Conservation (phyloP, 345 rosid species). For the Rhizophora apiculata region DNA sequence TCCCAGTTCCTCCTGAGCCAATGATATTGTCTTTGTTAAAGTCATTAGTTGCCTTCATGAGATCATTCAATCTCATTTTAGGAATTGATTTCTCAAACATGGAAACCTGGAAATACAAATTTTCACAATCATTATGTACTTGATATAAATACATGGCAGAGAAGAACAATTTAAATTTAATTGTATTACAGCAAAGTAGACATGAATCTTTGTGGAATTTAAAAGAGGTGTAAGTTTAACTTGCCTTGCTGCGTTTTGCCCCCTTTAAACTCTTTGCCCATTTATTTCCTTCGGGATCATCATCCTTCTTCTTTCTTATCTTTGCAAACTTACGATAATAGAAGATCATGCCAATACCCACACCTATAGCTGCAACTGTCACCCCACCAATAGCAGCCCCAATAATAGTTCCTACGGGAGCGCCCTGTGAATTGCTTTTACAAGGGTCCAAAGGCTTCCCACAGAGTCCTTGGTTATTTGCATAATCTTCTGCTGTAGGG, state of each 20-base stretch:
- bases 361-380: slow-evolving; percentile 55
- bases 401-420: slow-evolving; percentile 26
- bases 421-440: slow-evolving; percentile 12
- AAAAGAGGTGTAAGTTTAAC: slow-evolving; percentile 16
- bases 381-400: slow-evolving; percentile 51
- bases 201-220: not conserved
- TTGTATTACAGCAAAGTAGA: slow-evolving; percentile 7
- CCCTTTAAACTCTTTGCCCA: slow-evolving; percentile 79
- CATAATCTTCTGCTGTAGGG: slow-evolving; percentile 15
- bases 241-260: slow-evolving; percentile 65
- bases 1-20: slow-evolving; percentile 22
- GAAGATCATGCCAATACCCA: slow-evolving; percentile 49
- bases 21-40: slow-evolving; percentile 20
- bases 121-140: not conserved
- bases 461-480: slow-evolving; percentile 58
- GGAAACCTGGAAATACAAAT: slow-evolving; percentile 12
- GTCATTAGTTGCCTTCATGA: slow-evolving; percentile 19
- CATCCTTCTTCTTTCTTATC: slow-evolving; percentile 55
- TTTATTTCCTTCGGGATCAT: slow-evolving; percentile 89
- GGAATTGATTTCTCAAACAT: slow-evolving; percentile 21
- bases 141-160: not conserved
- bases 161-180: not conserved
- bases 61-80: slow-evolving; percentile 19
- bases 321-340: slow-evolving; percentile 45
- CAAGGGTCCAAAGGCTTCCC: slow-evolving; percentile 53